Percentiles rank a stretch among this genome's conserved stretches.
Conservation (phyloP, 2,329 filamentous ascomycete species). For the Aspergillus nomiae region DNA sequence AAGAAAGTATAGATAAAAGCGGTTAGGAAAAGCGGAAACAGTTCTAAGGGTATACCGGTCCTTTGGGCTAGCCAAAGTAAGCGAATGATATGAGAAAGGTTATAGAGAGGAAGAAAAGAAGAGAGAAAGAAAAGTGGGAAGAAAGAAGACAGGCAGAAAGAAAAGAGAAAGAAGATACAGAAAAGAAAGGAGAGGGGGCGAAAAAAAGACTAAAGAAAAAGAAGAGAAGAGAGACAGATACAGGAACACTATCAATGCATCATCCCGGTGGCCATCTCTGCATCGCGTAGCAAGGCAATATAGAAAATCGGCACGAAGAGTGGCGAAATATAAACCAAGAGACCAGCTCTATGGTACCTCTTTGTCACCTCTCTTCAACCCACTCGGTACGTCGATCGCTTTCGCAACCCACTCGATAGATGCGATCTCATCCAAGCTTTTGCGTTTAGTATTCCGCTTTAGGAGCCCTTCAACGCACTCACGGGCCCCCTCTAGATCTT, state of each 20-base stretch:
- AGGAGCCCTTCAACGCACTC: conserved; percentile 81
- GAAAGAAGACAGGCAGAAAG: conserved; percentile 5
- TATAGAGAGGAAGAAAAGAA: background rate
- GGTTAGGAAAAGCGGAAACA: background rate
- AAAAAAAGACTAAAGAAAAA: conserved; percentile 1
- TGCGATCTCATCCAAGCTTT: conserved; percentile 72
- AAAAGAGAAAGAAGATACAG: background rate
- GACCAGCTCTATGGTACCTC: conserved; percentile 48
- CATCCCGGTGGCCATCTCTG: conserved; percentile 6
- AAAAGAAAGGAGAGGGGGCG: conserved; percentile 1
- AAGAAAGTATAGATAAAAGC: background rate
- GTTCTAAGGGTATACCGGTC: conserved; percentile 16
- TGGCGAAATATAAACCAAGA: conserved; percentile 16
- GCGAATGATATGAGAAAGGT: conserved; percentile 3
- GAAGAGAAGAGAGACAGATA: conserved; percentile 5
- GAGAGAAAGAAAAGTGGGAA: conserved; percentile 1
- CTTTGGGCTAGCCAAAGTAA: conserved; percentile 9
- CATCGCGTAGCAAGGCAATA: conserved; percentile 12
- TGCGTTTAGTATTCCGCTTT: conserved; percentile 78
- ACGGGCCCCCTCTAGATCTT: conserved; percentile 72
- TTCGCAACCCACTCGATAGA: conserved; percentile 73
- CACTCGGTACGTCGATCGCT: conserved; percentile 69
- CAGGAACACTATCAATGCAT: conserved; percentile 1
- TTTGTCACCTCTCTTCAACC: conserved; percentile 56
- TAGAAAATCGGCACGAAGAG: conserved; percentile 7